Conservation (phyloP, 2,329 filamentous ascomycete species). For the Fusarium graminum region DNA sequence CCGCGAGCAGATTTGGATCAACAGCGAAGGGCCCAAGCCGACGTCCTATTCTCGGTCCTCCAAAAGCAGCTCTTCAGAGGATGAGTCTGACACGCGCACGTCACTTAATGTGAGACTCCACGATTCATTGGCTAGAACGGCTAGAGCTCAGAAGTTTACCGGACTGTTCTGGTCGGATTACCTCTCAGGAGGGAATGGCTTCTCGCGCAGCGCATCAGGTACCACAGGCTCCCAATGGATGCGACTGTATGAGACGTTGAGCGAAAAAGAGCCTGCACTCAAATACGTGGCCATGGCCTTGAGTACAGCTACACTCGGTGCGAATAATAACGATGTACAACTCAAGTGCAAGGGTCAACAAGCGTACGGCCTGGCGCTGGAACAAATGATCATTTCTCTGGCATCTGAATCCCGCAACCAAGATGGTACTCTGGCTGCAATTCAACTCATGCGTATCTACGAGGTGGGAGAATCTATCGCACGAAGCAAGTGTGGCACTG, state of each 20-base stretch:
- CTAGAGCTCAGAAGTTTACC: constrained; percentile 19
- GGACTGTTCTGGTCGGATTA: constrained; percentile 29
- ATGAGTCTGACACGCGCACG: rapidly evolving
- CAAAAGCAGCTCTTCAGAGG: rapidly evolving
- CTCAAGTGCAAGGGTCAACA: constrained; percentile 17
- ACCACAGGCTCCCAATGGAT: constrained; percentile 17
- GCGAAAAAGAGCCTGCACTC: constrained; percentile 2
- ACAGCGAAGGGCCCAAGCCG: constrained; percentile 10
- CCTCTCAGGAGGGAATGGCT: constrained; percentile 14
- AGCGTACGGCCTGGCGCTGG: constrained; percentile 15
- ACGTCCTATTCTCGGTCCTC: background rate
- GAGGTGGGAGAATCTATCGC: background rate
- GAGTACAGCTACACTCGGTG: constrained; percentile 16
- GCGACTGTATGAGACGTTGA: background rate
- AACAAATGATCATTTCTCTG: constrained; percentile 11
- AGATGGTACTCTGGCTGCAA: constrained; percentile 10
- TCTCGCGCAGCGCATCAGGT: constrained; percentile 2
- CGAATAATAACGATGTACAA: background rate
- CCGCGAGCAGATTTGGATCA: constrained; percentile 21
- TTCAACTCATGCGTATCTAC: constrained; percentile 25
- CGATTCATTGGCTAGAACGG: constrained; percentile 8
- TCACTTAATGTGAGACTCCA: background rate
- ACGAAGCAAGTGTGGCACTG: background rate
- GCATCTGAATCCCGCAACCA: background rate
- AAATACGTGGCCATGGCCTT: constrained; percentile 25